Conservation (phyloP, 1,139 yeast genomes). For the Taphrina confusa region DNA sequence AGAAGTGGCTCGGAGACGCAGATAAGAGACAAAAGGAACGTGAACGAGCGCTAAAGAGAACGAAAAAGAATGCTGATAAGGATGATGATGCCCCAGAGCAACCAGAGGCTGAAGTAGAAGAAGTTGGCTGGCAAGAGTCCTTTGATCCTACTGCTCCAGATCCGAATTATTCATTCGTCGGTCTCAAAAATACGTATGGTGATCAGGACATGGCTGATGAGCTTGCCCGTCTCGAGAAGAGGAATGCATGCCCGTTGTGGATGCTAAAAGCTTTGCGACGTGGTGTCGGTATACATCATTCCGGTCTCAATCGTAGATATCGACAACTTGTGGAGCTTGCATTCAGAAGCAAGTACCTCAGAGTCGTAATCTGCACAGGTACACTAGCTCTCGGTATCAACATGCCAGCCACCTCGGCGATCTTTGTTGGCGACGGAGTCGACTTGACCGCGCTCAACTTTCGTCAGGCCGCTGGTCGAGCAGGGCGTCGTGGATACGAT, state of each 20-base stretch:
- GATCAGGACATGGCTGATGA: slow-evolving; percentile 36
- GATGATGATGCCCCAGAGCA: slow-evolving; percentile 35
- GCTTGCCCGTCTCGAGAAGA: slow-evolving; percentile 28
- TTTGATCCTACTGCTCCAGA: slow-evolving; percentile 37
- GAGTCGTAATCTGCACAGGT: slow-evolving; percentile 36
- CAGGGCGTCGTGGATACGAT: slow-evolving; percentile 38
- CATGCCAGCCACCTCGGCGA: slow-evolving; percentile 36
- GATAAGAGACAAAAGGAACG: slow-evolving; percentile 33
- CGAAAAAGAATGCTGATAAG: slow-evolving; percentile 36
- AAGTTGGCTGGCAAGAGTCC: slow-evolving; percentile 34
- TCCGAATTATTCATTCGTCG: slow-evolving; percentile 36
- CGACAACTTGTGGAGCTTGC: slow-evolving; percentile 36
- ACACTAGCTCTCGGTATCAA: slow-evolving; percentile 36
- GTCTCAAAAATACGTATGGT: slow-evolving; percentile 36
- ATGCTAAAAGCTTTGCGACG: slow-evolving; percentile 34
- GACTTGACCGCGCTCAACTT: slow-evolving; percentile 34
- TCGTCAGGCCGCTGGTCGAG: slow-evolving; percentile 38
- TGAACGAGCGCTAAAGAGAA: slow-evolving; percentile 29
- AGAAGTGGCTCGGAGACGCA: slow-evolving; percentile 36
- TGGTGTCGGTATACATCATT: slow-evolving; percentile 36
- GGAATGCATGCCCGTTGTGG: slow-evolving; percentile 34
- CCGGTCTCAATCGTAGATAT: slow-evolving; percentile 36
- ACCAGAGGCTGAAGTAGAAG: slow-evolving; percentile 33
- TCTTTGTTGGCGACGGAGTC: slow-evolving; percentile 35
- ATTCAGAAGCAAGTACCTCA: slow-evolving; percentile 35